Evolutionary conservation across 2,329 filamentous ascomycete genomes (phyloP).

Genomic region (Sphaerulina musiva): DNA sequence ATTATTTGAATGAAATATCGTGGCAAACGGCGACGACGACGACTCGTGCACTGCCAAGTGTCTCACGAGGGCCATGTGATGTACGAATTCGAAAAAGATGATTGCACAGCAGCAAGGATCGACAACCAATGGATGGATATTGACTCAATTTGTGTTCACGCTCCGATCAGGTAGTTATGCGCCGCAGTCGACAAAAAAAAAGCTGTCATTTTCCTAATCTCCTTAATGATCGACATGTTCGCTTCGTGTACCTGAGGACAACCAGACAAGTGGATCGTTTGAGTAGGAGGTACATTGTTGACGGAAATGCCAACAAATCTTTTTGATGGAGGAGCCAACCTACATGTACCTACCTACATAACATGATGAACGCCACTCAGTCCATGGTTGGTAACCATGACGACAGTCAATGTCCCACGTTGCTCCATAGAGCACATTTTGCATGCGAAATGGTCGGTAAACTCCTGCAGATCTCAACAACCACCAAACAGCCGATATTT

Average conservation of each 20-base stretch:
- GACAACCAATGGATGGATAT: background rate
- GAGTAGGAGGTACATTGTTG: background rate
- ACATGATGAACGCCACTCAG: too few relatives aligned
- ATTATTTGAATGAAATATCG: background rate
- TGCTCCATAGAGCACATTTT: background rate
- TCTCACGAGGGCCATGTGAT: constrained; percentile 2
- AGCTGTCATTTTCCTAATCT: background rate
- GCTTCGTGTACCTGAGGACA: constrained; percentile 8
- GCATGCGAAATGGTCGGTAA: background rate
- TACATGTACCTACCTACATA: too few relatives aligned
- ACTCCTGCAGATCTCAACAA: background rate
- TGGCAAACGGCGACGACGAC: background rate
- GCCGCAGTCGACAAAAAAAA: constrained; percentile 1
- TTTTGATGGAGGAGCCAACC: background rate
- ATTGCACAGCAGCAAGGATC: background rate
- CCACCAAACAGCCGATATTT: too few relatives aligned
- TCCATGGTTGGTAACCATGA: background rate
- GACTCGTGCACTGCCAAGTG: constrained; percentile 3
- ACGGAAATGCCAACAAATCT: background rate
- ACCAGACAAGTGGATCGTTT: constrained; percentile 2
- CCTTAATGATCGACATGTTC: constrained; percentile 11
- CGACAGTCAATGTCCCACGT: constrained; percentile 2
- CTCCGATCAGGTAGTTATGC: background rate
- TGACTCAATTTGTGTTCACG: background rate
- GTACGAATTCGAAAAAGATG: background rate